Evolutionary conservation across 2,329 filamentous ascomycete species (phyloP).

Genomic region (Ceratocystiopsis minuta): DNA sequence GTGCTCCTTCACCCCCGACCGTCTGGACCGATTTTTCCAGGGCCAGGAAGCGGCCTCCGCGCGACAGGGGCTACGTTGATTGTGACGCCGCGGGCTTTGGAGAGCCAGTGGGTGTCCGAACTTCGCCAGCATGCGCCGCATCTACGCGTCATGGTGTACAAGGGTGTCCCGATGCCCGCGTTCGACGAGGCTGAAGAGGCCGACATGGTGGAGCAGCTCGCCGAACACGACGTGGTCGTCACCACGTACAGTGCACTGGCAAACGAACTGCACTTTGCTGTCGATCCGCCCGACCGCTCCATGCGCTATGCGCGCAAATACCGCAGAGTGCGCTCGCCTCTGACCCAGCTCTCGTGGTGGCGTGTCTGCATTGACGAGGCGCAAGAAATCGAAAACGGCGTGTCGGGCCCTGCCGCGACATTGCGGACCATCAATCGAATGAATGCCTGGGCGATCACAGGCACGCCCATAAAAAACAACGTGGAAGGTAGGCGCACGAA

Average conservation of each 20-base stretch:
- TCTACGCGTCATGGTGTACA: constrained; percentile 37
- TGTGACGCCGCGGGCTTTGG: constrained; percentile 37
- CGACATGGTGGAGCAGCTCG: constrained; percentile 25
- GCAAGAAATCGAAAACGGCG: constrained; percentile 84
- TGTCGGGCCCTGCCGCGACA: constrained; percentile 65
- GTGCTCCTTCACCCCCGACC: constrained; percentile 43
- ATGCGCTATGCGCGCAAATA: constrained; percentile 36
- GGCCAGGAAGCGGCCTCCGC: constrained; percentile 36
- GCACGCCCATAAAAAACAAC: constrained; percentile 66
- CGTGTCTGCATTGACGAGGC: constrained; percentile 61
- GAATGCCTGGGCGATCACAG: constrained; percentile 84
- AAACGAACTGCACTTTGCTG: constrained; percentile 61
- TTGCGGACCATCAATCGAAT: constrained; percentile 63
- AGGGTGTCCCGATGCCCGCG: constrained; percentile 23
- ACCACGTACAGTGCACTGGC: constrained; percentile 56
- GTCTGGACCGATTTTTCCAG: constrained; percentile 21
- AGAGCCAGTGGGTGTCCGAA: constrained; percentile 44
- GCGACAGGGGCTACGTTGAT: constrained; percentile 41
- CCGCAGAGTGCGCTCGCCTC: constrained; percentile 41
- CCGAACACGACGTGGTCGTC: constrained; percentile 38
- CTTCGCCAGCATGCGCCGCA: constrained; percentile 38
- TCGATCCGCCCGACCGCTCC: constrained; percentile 48
- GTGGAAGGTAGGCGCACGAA: constrained; percentile 10
- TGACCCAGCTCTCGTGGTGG: constrained; percentile 78
- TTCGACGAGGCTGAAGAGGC: constrained; percentile 20